Evolutionary conservation across 495 filamentous ascomycete species (phyloP).

Genomic region (Aspergillus mulundensis): DNA sequence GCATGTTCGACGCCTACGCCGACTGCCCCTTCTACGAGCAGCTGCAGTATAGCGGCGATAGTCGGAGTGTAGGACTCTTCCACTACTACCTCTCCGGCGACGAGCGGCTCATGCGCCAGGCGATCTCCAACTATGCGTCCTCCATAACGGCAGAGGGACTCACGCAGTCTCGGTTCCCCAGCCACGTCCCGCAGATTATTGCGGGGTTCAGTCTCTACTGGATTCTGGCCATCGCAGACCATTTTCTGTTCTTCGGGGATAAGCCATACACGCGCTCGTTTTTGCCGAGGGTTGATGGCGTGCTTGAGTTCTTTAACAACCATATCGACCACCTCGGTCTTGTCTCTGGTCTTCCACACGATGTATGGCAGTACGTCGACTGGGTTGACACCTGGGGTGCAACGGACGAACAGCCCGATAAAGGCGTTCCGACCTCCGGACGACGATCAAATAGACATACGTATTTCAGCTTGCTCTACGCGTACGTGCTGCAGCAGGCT

Average conservation of each 20-base stretch:
- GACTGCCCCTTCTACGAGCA: conserved; percentile 42
- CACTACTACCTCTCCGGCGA: conserved; percentile 37
- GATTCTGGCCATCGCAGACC: conserved; percentile 35
- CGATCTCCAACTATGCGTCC: conserved; percentile 32
- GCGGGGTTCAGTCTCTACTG: conserved; percentile 36
- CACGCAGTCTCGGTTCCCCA: conserved; percentile 34
- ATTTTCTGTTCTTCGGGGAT: conserved; percentile 34
- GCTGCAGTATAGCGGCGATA: conserved; percentile 35
- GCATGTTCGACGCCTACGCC: conserved; percentile 39
- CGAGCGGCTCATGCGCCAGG: conserved; percentile 34
- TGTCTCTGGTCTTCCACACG: conserved; percentile 23
- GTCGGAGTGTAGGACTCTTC: conserved; percentile 30
- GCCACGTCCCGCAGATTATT: conserved; percentile 32
- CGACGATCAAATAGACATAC: conserved; percentile 26
- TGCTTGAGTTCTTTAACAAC: conserved; percentile 33
- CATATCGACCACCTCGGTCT: conserved; percentile 30
- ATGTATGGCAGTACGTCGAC: conserved; percentile 39
- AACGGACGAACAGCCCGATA: conserved; percentile 31
- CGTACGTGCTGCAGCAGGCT: conserved; percentile 26
- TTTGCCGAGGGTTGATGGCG: conserved; percentile 32
- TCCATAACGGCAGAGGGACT: conserved; percentile 30
- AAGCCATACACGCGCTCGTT: conserved; percentile 23
- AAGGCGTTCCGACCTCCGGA: conserved; percentile 33
- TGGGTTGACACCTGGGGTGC: conserved; percentile 38
- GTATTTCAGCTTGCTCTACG: conserved; percentile 38